Percentiles rank a stretch among this genome's conserved stretches.
Evolutionary conservation across 306 rosid genomes (phyloP).

Genomic region (Phaseolus lunatus): DNA sequence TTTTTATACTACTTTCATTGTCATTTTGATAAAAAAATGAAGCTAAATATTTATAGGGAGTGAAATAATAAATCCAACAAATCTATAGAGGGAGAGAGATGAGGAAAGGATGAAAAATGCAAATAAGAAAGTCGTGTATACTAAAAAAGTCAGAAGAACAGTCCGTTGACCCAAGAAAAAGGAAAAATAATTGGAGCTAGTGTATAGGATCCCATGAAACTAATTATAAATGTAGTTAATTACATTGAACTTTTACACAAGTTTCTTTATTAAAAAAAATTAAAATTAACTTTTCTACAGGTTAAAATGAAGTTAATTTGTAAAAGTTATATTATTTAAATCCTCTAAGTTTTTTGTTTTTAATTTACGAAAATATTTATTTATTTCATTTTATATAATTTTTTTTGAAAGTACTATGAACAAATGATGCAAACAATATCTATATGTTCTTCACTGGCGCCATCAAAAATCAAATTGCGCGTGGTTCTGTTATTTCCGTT

Average conservation of each 20-base stretch:
- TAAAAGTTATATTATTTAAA: too few relatives aligned
- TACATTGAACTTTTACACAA: too few relatives aligned
- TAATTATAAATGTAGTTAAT: background rate
- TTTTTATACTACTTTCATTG: too few relatives aligned
- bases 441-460: conserved; percentile 20
- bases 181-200: background rate
- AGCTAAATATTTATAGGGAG: too few relatives aligned
- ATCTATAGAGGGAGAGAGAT: too few relatives aligned
- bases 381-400: too few relatives aligned
- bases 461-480: conserved; percentile 42
- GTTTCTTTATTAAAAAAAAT: background rate
- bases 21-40: too few relatives aligned
- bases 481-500: conserved; percentile 66
- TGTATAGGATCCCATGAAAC: background rate
- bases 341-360: too few relatives aligned
- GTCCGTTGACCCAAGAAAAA: background rate
- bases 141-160: background rate
- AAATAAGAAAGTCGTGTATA: background rate
- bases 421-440: background rate
- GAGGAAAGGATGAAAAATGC: too few relatives aligned
- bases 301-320: background rate
- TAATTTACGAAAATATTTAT: too few relatives aligned
- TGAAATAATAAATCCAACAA: too few relatives aligned
- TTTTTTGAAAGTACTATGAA: too few relatives aligned
- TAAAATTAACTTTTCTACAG: background rate